phyloP scores from a whole-genome alignment of 1,139 yeast species.

The Debaryomycetaceae sp. region DNA sequence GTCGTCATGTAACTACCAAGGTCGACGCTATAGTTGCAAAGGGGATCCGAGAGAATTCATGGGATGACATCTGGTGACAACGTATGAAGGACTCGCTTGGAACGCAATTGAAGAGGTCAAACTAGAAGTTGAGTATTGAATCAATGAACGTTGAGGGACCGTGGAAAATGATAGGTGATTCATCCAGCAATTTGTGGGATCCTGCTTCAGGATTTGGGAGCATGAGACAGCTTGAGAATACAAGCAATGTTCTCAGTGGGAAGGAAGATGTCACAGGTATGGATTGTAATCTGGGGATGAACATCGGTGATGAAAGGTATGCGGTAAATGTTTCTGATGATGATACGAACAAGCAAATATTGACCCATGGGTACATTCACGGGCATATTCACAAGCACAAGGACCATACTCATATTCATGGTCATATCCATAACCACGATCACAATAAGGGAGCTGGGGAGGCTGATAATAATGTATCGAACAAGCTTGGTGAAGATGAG shows the following conservation, averaged over 20 bases:
- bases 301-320: not conserved
- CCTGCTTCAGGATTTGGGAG: not conserved
- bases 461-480: slow-evolving; percentile 1
- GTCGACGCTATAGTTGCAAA: not conserved
- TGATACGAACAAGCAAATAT: slow-evolving; percentile 6
- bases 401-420: slow-evolving; percentile 65
- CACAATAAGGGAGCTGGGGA: slow-evolving; percentile 18
- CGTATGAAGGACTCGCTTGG: too few species aligned
- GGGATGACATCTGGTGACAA: not conserved
- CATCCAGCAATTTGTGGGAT: not conserved
- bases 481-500: slow-evolving; percentile 3
- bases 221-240: not conserved
- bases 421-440: slow-evolving; percentile 59
- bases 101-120: too few species aligned
- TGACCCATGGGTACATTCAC: slow-evolving; percentile 56
- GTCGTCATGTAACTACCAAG: not conserved
- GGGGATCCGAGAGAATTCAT: not conserved
- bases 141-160: too few species aligned
- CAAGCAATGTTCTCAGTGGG: not conserved
- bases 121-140: too few species aligned
- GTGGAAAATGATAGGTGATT: not conserved
- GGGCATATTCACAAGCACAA: slow-evolving; percentile 67
- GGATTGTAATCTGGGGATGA: not conserved
- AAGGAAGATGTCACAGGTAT: not conserved
- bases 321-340: not conserved